These are phyloP conservation scores for Talaromyces piceae DNA, from an alignment of 2,329 filamentous ascomycete genomes.

Conservation along the genomic window DNA sequence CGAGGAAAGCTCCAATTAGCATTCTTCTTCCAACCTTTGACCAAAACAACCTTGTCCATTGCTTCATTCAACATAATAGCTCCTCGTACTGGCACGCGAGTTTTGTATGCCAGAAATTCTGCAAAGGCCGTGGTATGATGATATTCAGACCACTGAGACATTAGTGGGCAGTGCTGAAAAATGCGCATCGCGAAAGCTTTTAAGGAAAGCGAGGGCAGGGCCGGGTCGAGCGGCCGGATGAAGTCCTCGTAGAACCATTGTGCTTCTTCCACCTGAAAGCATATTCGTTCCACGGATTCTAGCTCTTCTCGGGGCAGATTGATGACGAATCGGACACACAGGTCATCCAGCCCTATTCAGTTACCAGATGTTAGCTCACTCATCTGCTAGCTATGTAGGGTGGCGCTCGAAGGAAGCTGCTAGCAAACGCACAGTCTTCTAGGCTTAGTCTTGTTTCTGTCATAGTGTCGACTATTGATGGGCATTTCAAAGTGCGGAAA, in stretches of 20 bases:
- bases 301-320: slow-evolving; percentile 91
- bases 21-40: slow-evolving; percentile 96
- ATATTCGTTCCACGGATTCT: slow-evolving; percentile 83
- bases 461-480: slow-evolving; percentile 56
- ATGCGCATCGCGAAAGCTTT: slow-evolving; percentile 82
- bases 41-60: slow-evolving; percentile 91
- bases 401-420: background rate
- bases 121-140: slow-evolving; percentile 78
- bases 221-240: slow-evolving; percentile 79
- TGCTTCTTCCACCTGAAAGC: slow-evolving; percentile 97
- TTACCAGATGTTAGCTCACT: slow-evolving; percentile 16
- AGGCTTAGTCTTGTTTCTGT: slow-evolving; percentile 71
- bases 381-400: background rate
- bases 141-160: slow-evolving; percentile 70
- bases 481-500: slow-evolving; percentile 49
- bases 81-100: slow-evolving; percentile 83
- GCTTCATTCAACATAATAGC: slow-evolving; percentile 85
- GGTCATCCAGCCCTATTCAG: slow-evolving; percentile 78
- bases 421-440: slow-evolving; percentile 65
- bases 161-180: slow-evolving; percentile 86
- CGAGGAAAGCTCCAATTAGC: slow-evolving; percentile 94
- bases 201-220: slow-evolving; percentile 75
- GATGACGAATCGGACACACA: slow-evolving; percentile 96
- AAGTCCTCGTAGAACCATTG: slow-evolving; percentile 99
- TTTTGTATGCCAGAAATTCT: slow-evolving; percentile 91